Percentiles rank a stretch among this genome's conserved stretches.
phyloP scores from a whole-genome alignment of 169 alveolate genomes.

The Plasmodium cynomolgi region DNA sequence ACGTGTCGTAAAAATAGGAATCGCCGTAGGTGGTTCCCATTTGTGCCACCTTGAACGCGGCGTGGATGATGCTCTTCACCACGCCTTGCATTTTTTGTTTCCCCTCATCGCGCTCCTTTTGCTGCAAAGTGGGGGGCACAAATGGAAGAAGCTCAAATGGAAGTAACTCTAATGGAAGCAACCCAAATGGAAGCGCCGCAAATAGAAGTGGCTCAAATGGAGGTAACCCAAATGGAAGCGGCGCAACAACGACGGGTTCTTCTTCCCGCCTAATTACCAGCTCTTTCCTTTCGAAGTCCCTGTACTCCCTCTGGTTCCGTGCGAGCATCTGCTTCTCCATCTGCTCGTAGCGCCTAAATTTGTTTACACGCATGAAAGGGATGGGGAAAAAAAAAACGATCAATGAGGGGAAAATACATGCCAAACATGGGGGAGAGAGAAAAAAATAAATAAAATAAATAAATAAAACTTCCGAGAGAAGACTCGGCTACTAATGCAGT shows the following conservation, averaged over 20 bases:
- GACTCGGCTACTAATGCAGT: background rate
- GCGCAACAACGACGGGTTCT: background rate
- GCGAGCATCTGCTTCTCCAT: constrained; percentile 14
- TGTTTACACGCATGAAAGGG: background rate
- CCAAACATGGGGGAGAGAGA: background rate
- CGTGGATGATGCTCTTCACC: constrained; percentile 17
- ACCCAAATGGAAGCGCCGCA: background rate
- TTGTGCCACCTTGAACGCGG: constrained; percentile 19
- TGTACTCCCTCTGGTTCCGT: constrained; percentile 16
- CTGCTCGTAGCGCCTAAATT: constrained; percentile 22
- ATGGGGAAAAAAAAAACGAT: background rate
- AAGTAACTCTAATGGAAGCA: background rate
- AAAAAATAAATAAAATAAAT: background rate
- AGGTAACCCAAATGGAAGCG: background rate
- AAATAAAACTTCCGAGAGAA: background rate
- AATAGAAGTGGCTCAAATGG: background rate
- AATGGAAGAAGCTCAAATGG: background rate
- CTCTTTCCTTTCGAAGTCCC: constrained; percentile 10
- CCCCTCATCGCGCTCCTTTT: constrained; percentile 10
- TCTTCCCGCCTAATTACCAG: constrained; percentile 17
- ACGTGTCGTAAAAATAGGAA: constrained; percentile 15
- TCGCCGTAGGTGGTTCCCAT: constrained; percentile 24
- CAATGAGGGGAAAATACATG: background rate
- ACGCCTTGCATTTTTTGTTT: constrained; percentile 20
- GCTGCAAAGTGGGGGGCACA: constrained; percentile 2